Conservation (phyloP, 1,284 basidiomycete genomes). For the Amylostereum areolatum region DNA sequence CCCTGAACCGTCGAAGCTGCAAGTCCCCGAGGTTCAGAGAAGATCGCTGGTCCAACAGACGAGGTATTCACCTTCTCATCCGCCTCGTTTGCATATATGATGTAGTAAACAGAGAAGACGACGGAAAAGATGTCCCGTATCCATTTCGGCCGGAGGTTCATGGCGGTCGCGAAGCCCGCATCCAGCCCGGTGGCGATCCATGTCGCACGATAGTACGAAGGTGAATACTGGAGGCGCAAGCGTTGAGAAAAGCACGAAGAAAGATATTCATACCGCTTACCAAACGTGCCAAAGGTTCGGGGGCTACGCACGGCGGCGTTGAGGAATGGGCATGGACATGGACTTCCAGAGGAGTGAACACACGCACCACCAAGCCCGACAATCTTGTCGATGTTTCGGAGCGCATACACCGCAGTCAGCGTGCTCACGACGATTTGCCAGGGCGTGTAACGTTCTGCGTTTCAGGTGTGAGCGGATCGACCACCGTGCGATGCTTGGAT, state of each 20-base stretch:
- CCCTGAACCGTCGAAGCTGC: slow-evolving; percentile 85
- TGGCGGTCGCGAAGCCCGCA: slow-evolving; percentile 94
- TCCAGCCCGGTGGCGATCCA: slow-evolving; percentile 95
- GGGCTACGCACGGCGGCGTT: slow-evolving; percentile 47
- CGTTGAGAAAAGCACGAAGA: neutral
- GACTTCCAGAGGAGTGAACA: neutral
- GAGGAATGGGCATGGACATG: neutral
- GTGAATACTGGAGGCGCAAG: slow-evolving; percentile 64
- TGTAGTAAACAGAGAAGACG: slow-evolving; percentile 86
- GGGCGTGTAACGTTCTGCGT: slow-evolving; percentile 78
- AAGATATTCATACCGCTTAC: slow-evolving; percentile 38
- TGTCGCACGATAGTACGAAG: slow-evolving; percentile 94
- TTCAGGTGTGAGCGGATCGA: neutral
- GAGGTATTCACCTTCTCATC: slow-evolving; percentile 76
- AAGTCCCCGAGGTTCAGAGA: too few relatives aligned
- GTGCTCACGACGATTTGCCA: slow-evolving; percentile 91
- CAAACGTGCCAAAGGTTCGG: slow-evolving; percentile 86
- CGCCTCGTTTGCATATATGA: slow-evolving; percentile 89
- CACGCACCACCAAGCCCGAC: slow-evolving; percentile 75
- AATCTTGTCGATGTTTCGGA: slow-evolving; percentile 84
- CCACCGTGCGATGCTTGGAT: neutral
- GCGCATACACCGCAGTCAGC: slow-evolving; percentile 79
- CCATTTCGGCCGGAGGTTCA: slow-evolving; percentile 91
- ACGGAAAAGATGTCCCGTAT: slow-evolving; percentile 82
- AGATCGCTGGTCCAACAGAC: neutral